Evolutionary conservation across 208 protist genomes (phyloP).

Genomic region (Sergeia podlipaevii): DNA sequence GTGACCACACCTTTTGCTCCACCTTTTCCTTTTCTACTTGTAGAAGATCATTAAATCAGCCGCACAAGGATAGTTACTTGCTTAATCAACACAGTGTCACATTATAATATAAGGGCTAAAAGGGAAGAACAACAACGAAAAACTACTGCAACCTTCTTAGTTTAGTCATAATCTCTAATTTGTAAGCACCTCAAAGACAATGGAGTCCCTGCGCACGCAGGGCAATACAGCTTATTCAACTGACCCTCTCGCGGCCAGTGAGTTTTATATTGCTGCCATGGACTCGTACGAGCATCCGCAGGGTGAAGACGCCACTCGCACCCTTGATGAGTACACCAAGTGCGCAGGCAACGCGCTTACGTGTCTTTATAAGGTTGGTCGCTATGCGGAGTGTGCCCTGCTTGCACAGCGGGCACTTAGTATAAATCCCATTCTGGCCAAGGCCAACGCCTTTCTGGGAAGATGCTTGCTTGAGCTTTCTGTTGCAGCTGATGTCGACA

Average conservation of each 20-base stretch:
- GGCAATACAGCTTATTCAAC: conserved; percentile 61
- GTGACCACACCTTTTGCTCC: too few relatives aligned
- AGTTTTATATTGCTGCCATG: conserved; percentile 50
- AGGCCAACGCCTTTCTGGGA: conserved; percentile 80
- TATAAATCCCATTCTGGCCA: conserved; percentile 69
- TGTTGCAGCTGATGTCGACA: conserved; percentile 12
- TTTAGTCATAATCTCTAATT: background rate
- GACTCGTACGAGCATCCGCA: conserved; percentile 31
- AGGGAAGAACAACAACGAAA: too few relatives aligned
- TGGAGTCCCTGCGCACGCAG: conserved; percentile 65
- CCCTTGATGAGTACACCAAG: conserved; percentile 74
- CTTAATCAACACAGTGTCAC: too few relatives aligned
- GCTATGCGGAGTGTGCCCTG: conserved; percentile 31
- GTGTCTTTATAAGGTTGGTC: conserved; percentile 58
- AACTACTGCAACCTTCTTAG: too few relatives aligned
- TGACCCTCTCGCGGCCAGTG: conserved; percentile 41
- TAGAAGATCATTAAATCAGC: too few relatives aligned
- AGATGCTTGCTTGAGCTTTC: conserved; percentile 31
- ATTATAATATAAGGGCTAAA: too few relatives aligned
- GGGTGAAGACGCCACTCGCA: conserved; percentile 11
- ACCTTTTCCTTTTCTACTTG: too few relatives aligned
- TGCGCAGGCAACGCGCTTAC: conserved; percentile 81
- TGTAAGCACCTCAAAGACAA: conserved; percentile 10
- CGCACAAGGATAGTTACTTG: too few relatives aligned
- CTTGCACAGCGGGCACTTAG: conserved; percentile 41